These are phyloP conservation scores for Calamus simplicifolius DNA, from an alignment of 176 grass and related monocot species.

Conservation along the genomic window DNA sequence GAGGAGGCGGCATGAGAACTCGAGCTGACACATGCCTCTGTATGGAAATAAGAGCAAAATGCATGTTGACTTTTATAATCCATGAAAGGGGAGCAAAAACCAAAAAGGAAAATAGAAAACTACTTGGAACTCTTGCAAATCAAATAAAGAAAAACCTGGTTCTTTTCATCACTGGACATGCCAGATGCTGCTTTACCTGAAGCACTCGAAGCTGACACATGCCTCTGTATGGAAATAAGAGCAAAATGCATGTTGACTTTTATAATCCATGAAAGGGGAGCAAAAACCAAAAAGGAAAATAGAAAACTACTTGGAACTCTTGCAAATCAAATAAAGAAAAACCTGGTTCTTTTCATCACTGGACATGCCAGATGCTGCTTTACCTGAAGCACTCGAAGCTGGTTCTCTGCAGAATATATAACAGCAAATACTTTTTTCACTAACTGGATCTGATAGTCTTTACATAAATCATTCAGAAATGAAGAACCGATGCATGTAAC, in stretches of 20 bases:
- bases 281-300: background rate
- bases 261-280: too few relatives aligned
- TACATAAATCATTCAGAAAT: too few relatives aligned
- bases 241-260: background rate
- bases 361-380: conserved; percentile 85
- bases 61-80: background rate
- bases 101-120: conserved; percentile 2
- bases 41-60: conserved; percentile 5
- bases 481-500: too few relatives aligned
- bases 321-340: background rate
- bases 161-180: too few relatives aligned
- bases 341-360: conserved; percentile 99
- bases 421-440: background rate
- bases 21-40: conserved; percentile 74
- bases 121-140: background rate
- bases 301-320: conserved; percentile 4
- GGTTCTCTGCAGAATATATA: conserved; percentile 57
- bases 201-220: too few relatives aligned
- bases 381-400: conserved; percentile 80
- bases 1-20: conserved; percentile 95
- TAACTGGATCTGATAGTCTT: background rate
- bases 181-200: too few relatives aligned
- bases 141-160: conserved; percentile 21
- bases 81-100: background rate
- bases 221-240: conserved; percentile 35